A percentile compares a stretch with the other conserved stretches of the same genome.
These are phyloP conservation scores for Torrubiella hemipterigena DNA, from an alignment of 2,329 filamentous ascomycete genomes.

Conservation along the genomic window DNA sequence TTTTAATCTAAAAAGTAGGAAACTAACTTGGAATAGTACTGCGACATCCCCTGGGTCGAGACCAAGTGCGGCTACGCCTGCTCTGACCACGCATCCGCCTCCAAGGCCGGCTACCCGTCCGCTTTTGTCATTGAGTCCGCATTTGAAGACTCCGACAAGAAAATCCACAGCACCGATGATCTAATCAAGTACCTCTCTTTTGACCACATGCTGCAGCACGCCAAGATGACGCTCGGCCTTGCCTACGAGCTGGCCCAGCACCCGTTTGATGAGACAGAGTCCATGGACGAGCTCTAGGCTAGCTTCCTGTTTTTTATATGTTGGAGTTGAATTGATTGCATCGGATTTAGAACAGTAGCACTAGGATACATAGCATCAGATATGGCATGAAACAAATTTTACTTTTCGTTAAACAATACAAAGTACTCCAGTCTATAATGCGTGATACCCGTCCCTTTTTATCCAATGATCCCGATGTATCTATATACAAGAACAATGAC, in stretches of 20 bases:
- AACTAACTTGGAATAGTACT: slow-evolving; percentile 47
- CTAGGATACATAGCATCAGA: neutral
- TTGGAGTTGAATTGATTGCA: too few species aligned
- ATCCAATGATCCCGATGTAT: too few species aligned
- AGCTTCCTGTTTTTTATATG: too few species aligned
- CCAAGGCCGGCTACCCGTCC: slow-evolving; percentile 62
- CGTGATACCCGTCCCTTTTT: too few species aligned
- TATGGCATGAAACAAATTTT: neutral
- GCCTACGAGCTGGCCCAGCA: slow-evolving; percentile 77
- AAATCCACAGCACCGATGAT: slow-evolving; percentile 62
- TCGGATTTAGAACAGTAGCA: neutral
- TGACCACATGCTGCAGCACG: slow-evolving; percentile 87
- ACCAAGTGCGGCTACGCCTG: slow-evolving; percentile 85
- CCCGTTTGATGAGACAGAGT: slow-evolving; percentile 37
- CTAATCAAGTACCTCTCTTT: slow-evolving; percentile 64
- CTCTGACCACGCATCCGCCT: slow-evolving; percentile 62
- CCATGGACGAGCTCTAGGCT: slow-evolving; percentile 23
- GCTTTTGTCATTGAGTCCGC: slow-evolving; percentile 67
- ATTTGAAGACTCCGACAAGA: slow-evolving; percentile 53
- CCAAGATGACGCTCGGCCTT: slow-evolving; percentile 69
- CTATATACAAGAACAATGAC: too few species aligned
- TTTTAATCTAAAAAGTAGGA: neutral
- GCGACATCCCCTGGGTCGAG: slow-evolving; percentile 73
- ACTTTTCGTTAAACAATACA: neutral
- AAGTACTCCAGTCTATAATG: too few species aligned